Evolutionary conservation across 1,284 basidiomycete species (phyloP).

Genomic region (Leccinum fuscescens): DNA sequence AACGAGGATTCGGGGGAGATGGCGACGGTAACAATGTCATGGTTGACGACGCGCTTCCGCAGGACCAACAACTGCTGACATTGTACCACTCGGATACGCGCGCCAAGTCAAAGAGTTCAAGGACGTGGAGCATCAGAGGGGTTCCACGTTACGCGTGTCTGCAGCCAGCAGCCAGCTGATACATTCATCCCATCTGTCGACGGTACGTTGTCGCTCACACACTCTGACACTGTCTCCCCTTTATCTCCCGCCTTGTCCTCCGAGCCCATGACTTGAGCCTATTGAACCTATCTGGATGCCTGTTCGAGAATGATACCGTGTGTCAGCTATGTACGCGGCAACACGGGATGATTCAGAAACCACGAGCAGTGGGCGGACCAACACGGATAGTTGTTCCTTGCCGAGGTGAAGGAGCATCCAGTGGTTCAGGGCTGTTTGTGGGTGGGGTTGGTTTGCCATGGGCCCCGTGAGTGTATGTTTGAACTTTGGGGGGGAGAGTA

Average conservation of each 20-base stretch:
- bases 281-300: too few species aligned
- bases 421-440: too few species aligned
- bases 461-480: too few species aligned
- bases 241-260: neutral
- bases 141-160: conserved; percentile 92
- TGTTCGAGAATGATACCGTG: too few species aligned
- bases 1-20: conserved; percentile 74
- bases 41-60: conserved; percentile 5
- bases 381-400: too few species aligned
- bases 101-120: conserved; percentile 81
- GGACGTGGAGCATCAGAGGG: conserved; percentile 72
- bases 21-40: conserved; percentile 42
- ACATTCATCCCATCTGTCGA: conserved; percentile 97
- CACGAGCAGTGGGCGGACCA: too few species aligned
- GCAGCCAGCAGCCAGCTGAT: conserved; percentile 76
- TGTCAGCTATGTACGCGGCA: too few species aligned
- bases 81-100: conserved; percentile 89
- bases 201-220: conserved; percentile 47
- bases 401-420: too few species aligned
- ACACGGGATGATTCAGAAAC: too few species aligned
- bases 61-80: conserved; percentile 82
- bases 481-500: too few species aligned
- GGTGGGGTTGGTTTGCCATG: too few species aligned
- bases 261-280: too few species aligned
- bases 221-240: neutral